Conservation (phyloP, 768 basidiomycete genomes). For the Amylocystis lapponica region DNA sequence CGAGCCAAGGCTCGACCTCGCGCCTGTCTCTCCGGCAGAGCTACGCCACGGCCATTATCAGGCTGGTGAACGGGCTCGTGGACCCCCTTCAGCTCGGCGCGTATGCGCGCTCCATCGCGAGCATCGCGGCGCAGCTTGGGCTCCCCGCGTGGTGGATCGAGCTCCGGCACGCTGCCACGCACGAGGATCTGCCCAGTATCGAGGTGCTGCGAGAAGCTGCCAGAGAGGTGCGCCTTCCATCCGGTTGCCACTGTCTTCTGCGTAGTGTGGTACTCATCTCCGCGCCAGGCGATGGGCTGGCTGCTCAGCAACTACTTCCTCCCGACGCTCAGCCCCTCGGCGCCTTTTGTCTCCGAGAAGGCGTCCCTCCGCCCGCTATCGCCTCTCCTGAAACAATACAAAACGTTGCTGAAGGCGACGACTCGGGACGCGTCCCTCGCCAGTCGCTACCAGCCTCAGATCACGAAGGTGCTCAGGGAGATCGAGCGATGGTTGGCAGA, state of each 20-base stretch:
- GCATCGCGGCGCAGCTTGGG: conserved; percentile 81
- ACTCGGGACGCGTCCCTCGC: conserved; percentile 61
- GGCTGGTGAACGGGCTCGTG: conserved; percentile 92
- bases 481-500: conserved; percentile 80
- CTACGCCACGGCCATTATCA: conserved; percentile 76
- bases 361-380: conserved; percentile 47
- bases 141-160: conserved; percentile 89
- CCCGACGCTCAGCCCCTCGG: conserved; percentile 59
- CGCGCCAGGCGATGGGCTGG: conserved; percentile 70
- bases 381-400: conserved; percentile 73
- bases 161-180: conserved; percentile 90
- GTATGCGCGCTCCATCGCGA: conserved; percentile 87
- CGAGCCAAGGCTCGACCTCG: conserved; percentile 19
- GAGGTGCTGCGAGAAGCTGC: conserved; percentile 73
- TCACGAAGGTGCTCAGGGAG: conserved; percentile 47
- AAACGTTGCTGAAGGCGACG: conserved; percentile 54
- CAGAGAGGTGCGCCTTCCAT: conserved; percentile 45
- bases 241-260: background rate
- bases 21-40: conserved; percentile 61
- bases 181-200: conserved; percentile 88
- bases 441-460: conserved; percentile 42
- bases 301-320: conserved; percentile 80
- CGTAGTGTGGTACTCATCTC: conserved; percentile 2
- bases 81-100: conserved; percentile 88
- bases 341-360: conserved; percentile 31